Percentiles rank a stretch among this genome's conserved stretches.
Conservation (phyloP, 805 yeast species). For the Priceomyces medius region DNA sequence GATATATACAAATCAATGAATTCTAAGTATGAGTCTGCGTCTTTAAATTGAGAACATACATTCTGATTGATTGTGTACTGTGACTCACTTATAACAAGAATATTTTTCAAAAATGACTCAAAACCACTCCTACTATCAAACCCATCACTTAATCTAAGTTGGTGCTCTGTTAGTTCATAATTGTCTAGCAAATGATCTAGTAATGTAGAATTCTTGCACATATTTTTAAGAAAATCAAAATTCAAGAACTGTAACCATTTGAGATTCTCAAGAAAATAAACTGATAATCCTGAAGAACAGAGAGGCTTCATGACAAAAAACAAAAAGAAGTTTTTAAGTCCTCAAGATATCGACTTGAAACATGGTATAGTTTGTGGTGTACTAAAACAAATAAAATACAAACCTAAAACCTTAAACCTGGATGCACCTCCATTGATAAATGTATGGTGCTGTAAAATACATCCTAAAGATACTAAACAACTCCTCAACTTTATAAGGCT, state of each 20-base stretch:
- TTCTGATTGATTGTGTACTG: not conserved
- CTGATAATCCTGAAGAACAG: no score
- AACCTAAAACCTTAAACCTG: constrained; percentile 12
- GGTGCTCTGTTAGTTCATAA: constrained; percentile 4
- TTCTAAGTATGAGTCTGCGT: constrained; percentile 21
- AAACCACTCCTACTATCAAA: not conserved
- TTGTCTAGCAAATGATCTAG: constrained; percentile 5
- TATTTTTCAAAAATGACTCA: constrained; percentile 2
- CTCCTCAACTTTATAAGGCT: constrained; percentile 27
- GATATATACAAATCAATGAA: constrained; percentile 43
- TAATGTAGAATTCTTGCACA: constrained; percentile 5
- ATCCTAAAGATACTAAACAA: constrained; percentile 32
- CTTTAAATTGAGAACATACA: constrained; percentile 11
- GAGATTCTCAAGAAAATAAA: not conserved
- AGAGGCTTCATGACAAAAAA: constrained; percentile 7
- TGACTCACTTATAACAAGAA: constrained; percentile 1
- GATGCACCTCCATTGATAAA: constrained; percentile 26
- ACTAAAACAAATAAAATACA: constrained; percentile 46
- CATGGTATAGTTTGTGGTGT: constrained; percentile 44
- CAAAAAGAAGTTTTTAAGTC: constrained; percentile 3
- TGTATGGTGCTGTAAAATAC: constrained; percentile 51
- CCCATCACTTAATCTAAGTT: not conserved
- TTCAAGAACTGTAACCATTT: not conserved
- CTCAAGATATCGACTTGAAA: constrained; percentile 42
- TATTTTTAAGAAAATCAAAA: not conserved